These are phyloP conservation scores for Zymoseptoria ardabiliae DNA, from an alignment of 2,329 filamentous ascomycete genomes.

Conservation along the genomic window DNA sequence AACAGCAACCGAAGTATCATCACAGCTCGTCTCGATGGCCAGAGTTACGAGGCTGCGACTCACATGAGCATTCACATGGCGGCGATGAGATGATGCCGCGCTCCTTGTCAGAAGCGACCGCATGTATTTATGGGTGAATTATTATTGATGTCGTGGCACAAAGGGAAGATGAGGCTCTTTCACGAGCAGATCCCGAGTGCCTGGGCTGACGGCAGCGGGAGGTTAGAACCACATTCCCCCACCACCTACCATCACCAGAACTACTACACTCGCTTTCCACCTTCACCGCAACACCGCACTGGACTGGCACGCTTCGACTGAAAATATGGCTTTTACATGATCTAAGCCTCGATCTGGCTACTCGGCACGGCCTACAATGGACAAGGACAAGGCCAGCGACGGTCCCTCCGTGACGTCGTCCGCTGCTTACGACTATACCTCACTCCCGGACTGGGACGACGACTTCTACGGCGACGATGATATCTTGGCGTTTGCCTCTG, in stretches of 20 bases:
- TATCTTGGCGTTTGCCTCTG: constrained; percentile 69
- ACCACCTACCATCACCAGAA: neutral
- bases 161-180: neutral
- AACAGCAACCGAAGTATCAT: constrained; percentile 86
- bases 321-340: neutral
- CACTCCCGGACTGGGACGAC: constrained; percentile 69
- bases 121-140: neutral
- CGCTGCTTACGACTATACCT: constrained; percentile 57
- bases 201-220: neutral
- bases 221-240: neutral
- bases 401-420: constrained; percentile 39
- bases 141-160: neutral
- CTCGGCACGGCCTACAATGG: constrained; percentile 8
- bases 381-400: constrained; percentile 40
- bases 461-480: constrained; percentile 70
- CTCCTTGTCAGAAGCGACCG: neutral
- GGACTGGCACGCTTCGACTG: neutral
- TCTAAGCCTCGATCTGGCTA: neutral
- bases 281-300: neutral
- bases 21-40: constrained; percentile 79
- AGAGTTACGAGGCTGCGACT: constrained; percentile 42
- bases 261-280: neutral
- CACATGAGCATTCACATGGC: neutral
- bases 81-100: neutral
- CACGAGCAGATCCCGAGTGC: neutral